Evolutionary conservation across 257 asterid genomes (phyloP).

Genomic region (Solanum virginianum): DNA sequence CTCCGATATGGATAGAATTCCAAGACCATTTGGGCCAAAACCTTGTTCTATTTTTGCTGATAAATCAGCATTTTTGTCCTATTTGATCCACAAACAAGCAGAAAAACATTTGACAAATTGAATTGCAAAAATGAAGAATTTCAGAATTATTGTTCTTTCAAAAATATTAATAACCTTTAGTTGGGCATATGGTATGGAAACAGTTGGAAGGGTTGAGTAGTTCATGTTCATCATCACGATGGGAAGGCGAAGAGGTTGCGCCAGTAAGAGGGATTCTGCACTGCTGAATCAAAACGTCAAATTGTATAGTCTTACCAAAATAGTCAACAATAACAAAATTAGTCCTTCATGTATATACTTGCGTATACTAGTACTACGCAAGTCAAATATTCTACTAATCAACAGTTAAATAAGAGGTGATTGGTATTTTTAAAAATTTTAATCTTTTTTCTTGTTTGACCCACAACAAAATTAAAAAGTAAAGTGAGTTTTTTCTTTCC

Average conservation of each 20-base stretch:
- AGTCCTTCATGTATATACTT: no score
- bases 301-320: neutral
- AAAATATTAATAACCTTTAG: slow-evolving; percentile 18
- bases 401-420: no score
- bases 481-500: no score
- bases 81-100: neutral
- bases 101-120: neutral
- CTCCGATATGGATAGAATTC: slow-evolving; percentile 59
- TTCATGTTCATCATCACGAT: slow-evolving; percentile 1
- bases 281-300: neutral
- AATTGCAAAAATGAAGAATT: neutral
- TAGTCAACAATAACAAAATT: neutral
- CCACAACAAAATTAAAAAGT: no score
- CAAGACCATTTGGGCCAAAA: slow-evolving; percentile 77
- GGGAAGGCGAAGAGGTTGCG: neutral
- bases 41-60: slow-evolving; percentile 68
- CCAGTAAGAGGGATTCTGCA: neutral
- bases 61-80: slow-evolving; percentile 45
- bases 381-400: no score
- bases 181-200: slow-evolving; percentile 45
- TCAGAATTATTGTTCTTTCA: neutral
- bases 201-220: slow-evolving; percentile 21
- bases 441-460: no score
- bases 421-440: no score
- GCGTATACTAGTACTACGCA: no score